A percentile compares a stretch with the other conserved stretches of the same genome.
These are phyloP conservation scores for Leccinum subgranulosum DNA, from an alignment of 768 basidiomycete species.

Conservation along the genomic window DNA sequence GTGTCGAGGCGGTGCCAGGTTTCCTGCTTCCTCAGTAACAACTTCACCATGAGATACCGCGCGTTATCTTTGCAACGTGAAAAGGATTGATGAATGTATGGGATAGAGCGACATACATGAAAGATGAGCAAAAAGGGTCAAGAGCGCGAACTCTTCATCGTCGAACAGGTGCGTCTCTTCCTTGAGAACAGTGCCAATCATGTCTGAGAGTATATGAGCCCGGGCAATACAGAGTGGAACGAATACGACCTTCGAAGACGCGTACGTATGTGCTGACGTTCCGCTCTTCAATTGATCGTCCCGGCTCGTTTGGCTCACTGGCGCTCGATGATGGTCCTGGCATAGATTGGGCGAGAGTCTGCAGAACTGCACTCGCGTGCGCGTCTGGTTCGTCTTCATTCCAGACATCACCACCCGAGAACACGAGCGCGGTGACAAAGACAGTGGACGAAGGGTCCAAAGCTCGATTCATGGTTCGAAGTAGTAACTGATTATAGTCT, in stretches of 20 bases:
- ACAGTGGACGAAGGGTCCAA: slow-evolving; percentile 10
- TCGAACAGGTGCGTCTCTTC: slow-evolving; percentile 54
- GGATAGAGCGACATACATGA: slow-evolving; percentile 42
- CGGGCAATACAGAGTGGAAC: neutral
- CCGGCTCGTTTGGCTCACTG: neutral
- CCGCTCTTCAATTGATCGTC: slow-evolving; percentile 1
- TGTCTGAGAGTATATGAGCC: slow-evolving; percentile 39
- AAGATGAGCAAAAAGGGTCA: slow-evolving; percentile 42
- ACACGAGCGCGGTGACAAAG: slow-evolving; percentile 27
- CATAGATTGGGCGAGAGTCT: slow-evolving; percentile 6
- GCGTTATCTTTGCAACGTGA: slow-evolving; percentile 43
- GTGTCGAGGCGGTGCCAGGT: slow-evolving; percentile 49
- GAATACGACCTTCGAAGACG: slow-evolving; percentile 28
- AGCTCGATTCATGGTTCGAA: slow-evolving; percentile 4
- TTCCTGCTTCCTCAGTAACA: slow-evolving; percentile 57
- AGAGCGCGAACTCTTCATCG: slow-evolving; percentile 41
- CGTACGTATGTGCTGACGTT: slow-evolving; percentile 26
- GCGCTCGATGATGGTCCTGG: slow-evolving; percentile 17
- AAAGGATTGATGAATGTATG: neutral
- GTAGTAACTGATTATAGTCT: neutral
- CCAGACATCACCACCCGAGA: slow-evolving; percentile 27
- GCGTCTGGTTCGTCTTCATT: slow-evolving; percentile 14
- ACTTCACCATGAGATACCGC: slow-evolving; percentile 59
- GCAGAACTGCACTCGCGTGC: slow-evolving; percentile 1
- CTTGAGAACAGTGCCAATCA: slow-evolving; percentile 49